Conservation (phyloP, 2,329 filamentous ascomycete species). For the Fusarium lyarnte region DNA sequence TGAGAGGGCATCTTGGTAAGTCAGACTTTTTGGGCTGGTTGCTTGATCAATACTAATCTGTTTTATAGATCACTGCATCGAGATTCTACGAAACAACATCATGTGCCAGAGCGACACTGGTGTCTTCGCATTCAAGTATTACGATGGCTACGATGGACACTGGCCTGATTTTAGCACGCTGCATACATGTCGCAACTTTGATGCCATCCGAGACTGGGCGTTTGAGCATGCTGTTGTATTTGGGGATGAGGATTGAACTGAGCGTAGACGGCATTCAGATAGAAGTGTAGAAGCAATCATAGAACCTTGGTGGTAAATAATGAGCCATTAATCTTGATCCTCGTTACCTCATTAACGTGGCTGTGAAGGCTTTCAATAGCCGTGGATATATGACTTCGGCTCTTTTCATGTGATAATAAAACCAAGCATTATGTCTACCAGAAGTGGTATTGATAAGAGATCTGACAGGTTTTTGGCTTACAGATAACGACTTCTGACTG, state of each 20-base stretch:
- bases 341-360: background rate
- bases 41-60: background rate
- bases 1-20: constrained; percentile 33
- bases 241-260: constrained; percentile 53
- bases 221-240: constrained; percentile 60
- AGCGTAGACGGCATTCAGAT: fast-evolving
- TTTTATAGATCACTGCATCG: constrained; percentile 31
- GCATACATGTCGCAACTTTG: constrained; percentile 65
- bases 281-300: background rate
- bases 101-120: constrained; percentile 66
- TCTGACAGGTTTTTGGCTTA: fast-evolving
- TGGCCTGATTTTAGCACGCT: constrained; percentile 65
- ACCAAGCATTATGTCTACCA: background rate
- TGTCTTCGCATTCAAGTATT: constrained; percentile 63
- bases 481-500: background rate
- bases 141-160: constrained; percentile 57
- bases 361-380: background rate
- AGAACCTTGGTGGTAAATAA: background rate
- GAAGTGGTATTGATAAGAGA: background rate
- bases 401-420: background rate
- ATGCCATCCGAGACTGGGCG: constrained; percentile 61
- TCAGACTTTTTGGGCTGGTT: fast-evolving
- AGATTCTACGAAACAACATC: constrained; percentile 60
- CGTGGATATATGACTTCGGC: background rate
- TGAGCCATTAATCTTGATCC: background rate